These are phyloP conservation scores for Boletus edulis DNA, from an alignment of 768 basidiomycete species.

Conservation along the genomic window DNA sequence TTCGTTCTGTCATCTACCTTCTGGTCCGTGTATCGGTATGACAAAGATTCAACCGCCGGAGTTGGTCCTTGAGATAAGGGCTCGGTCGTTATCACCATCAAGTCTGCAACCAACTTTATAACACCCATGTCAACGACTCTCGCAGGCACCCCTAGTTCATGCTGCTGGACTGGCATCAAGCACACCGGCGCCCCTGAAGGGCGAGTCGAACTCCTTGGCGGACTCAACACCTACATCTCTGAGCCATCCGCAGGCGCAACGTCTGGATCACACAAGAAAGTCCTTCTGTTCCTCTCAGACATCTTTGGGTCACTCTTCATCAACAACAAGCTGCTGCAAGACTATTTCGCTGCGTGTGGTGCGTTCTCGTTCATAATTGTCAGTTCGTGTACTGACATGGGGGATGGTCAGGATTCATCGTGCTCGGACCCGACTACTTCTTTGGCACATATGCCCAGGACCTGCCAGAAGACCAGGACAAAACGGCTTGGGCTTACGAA, in stretches of 20 bases:
- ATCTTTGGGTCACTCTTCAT: conserved; percentile 52
- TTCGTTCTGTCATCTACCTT: no score
- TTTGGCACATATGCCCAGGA: conserved; percentile 44
- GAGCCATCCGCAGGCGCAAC: conserved; percentile 35
- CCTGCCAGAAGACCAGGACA: conserved; percentile 33
- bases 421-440: conserved; percentile 61
- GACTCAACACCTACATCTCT: conserved; percentile 52
- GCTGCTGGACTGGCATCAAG: conserved; percentile 49
- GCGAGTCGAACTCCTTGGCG: conserved; percentile 41
- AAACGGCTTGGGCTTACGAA: conserved; percentile 37
- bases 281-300: conserved; percentile 57
- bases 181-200: conserved; percentile 50
- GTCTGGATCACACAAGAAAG: conserved; percentile 33
- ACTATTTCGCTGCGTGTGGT: conserved; percentile 64
- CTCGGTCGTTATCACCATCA: not conserved
- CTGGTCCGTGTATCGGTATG: not conserved
- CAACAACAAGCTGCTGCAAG: conserved; percentile 58
- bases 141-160: conserved; percentile 43
- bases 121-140: conserved; percentile 26
- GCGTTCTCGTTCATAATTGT: not conserved
- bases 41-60: no score
- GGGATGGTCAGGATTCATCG: conserved; percentile 45
- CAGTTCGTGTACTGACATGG: not conserved
- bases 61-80: not conserved
- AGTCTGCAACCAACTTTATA: not conserved